A percentile compares a stretch with the other conserved stretches of the same genome.
Conservation (phyloP, 1,139 yeast species). For the Taphrina deformans region DNA sequence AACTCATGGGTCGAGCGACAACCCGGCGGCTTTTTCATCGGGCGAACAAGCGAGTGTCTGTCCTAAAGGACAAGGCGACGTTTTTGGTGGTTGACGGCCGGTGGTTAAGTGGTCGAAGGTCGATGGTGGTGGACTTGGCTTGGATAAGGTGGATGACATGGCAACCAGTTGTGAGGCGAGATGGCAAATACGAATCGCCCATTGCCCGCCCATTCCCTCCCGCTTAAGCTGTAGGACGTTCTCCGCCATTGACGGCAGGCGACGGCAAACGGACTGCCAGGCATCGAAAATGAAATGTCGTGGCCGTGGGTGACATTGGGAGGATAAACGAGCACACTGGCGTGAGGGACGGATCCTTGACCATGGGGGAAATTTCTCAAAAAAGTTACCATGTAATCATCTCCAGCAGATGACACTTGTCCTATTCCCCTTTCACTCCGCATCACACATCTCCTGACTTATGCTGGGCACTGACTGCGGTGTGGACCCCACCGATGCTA, state of each 20-base stretch:
- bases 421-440: not conserved
- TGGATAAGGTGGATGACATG: constrained; percentile 3
- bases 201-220: not conserved
- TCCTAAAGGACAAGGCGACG: not conserved
- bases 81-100: constrained; percentile 4
- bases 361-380: not conserved
- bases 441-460: not conserved
- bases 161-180: constrained; percentile 1
- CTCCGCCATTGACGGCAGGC: not conserved
- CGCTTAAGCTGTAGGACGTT: not conserved
- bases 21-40: constrained; percentile 6
- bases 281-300: not conserved
- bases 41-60: constrained; percentile 4
- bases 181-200: constrained; percentile 12
- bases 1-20: not conserved
- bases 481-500: too few relatives aligned
- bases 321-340: not conserved
- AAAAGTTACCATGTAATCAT: not conserved
- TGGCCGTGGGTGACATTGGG: not conserved
- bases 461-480: too few relatives aligned
- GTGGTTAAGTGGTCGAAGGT: not conserved
- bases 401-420: not conserved
- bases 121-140: constrained; percentile 6
- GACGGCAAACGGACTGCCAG: not conserved
- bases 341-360: not conserved